These are phyloP conservation scores for Fonsecaea pugnacius DNA, from an alignment of 2,329 filamentous ascomycete genomes.

Conservation along the genomic window DNA sequence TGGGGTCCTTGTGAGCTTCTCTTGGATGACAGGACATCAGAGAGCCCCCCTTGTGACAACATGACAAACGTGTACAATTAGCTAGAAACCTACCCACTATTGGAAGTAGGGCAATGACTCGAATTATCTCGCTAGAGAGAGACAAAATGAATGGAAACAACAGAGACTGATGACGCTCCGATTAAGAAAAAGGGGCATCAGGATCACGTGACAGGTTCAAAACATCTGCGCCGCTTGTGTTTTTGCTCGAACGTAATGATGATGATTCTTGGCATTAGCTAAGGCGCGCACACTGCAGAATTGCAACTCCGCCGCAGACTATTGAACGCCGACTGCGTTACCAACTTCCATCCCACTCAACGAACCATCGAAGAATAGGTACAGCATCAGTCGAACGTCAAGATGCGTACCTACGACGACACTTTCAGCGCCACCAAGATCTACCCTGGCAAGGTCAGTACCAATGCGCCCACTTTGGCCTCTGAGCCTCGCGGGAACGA, in stretches of 20 bases:
- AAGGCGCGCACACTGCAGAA: slow-evolving; percentile 20
- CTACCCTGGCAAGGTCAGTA: slow-evolving; percentile 76
- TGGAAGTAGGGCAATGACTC: slow-evolving; percentile 1
- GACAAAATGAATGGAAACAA: background rate
- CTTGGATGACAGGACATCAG: slow-evolving; percentile 9
- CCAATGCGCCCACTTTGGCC: background rate
- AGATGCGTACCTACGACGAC: slow-evolving; percentile 78
- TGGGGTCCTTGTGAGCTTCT: background rate
- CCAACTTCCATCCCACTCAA: slow-evolving; percentile 21
- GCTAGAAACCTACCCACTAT: background rate
- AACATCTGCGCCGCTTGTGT: background rate
- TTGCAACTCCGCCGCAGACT: slow-evolving; percentile 17
- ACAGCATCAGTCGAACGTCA: slow-evolving; percentile 48
- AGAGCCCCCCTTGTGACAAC: slow-evolving; percentile 1
- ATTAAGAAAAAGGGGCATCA: background rate
- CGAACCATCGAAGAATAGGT: slow-evolving; percentile 26
- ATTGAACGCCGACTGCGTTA: slow-evolving; percentile 5
- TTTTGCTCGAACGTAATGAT: background rate
- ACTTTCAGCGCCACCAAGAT: slow-evolving; percentile 78
- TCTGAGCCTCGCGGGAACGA: background rate
- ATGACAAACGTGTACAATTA: background rate
- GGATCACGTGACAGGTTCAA: background rate
- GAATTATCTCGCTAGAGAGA: background rate
- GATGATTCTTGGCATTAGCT: slow-evolving; percentile 15
- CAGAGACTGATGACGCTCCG: background rate